Conservation (phyloP, 257 asterid species). For the Lantana camara region DNA sequence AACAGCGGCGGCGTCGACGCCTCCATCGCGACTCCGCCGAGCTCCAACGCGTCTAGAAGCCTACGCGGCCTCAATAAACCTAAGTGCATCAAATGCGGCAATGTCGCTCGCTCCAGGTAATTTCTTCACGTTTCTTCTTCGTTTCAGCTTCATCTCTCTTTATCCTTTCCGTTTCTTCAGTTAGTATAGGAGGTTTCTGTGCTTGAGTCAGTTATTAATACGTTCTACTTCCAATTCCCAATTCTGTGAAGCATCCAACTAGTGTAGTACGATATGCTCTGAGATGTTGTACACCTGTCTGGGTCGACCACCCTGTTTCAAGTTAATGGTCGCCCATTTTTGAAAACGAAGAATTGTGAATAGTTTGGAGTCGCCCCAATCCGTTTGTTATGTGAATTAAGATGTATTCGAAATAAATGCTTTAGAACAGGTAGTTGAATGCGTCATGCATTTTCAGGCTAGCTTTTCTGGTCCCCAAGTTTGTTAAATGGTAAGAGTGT, state of each 20-base stretch:
- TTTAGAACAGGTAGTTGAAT: neutral
- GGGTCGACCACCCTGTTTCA: slow-evolving; percentile 8
- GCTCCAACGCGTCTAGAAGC: slow-evolving; percentile 54
- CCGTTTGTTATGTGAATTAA: neutral
- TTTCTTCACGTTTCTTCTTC: neutral
- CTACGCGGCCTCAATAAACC: slow-evolving; percentile 96
- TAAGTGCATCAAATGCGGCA: slow-evolving; percentile 95
- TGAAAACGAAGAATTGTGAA: neutral
- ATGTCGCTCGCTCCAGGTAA: slow-evolving; percentile 98
- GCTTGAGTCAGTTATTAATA: neutral
- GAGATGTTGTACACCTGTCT: slow-evolving; percentile 11
- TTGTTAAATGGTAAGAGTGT: slow-evolving; percentile 12
- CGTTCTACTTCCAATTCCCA: neutral
- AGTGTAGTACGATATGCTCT: slow-evolving; percentile 22
- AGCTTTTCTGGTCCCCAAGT: neutral
- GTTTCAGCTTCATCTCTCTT: neutral
- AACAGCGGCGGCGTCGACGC: slow-evolving; percentile 36
- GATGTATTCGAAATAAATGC: slow-evolving; percentile 7
- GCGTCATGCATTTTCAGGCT: neutral
- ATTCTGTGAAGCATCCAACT: slow-evolving; percentile 20
- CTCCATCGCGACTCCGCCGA: slow-evolving; percentile 32
- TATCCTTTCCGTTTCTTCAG: neutral
- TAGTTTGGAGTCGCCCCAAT: neutral
- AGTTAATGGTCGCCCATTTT: neutral
- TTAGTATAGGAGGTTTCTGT: slow-evolving; percentile 20